Evolutionary conservation across 2,329 filamentous ascomycete genomes (phyloP), one percentile per base, ranked within the genome.

Genomic region (Atkinsonella hypoxylon): DNA sequence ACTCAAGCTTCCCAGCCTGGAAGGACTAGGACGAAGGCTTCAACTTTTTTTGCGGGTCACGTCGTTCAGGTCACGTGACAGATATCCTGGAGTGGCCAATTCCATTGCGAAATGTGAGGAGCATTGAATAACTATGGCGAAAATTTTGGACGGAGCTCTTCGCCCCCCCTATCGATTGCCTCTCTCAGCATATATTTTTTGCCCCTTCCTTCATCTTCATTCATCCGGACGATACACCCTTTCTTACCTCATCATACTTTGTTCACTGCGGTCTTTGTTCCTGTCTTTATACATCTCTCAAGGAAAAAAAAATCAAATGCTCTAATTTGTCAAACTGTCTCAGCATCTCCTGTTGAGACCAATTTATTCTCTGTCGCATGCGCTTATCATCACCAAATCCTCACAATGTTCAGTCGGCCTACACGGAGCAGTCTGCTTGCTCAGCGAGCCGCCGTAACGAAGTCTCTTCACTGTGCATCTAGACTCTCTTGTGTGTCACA

Each of bases 381-480:
- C 30, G 36, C 20, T 17, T 17, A 17, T 46, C 34, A 36, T n/a
- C 32, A n/a, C 40, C 13, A 32, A 11, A 22, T 13, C 22, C 11
- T 50, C 60, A 63, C 51, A 51, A 70, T 70, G 67, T 62, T 70
- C 49, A 56, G 65, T 34, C 62, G 64, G 53, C 65, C 66, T 42
- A 60, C 64, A 32, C 56, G 61, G 52, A 59, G 61, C 56, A 55
- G 62, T 51, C 54, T 63, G 15, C 55, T 58, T 36, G 54, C 61
- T 39, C 62, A 58, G 18, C 57, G 57, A 26, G 52, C 52, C 11
- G 48, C 58, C 32, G 32, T 51, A 31, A 32, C 56, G 45, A 51
- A 56, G 26, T 51, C 57, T 44, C 55, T 55, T 50, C 53, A 56
- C 41, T 50, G 51, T 7, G 56, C 54, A 2, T 41, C 53, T 5